These are phyloP conservation scores for Dysphania ambrosioides DNA, from an alignment of 148 eudicot genomes.

Conservation along the genomic window DNA sequence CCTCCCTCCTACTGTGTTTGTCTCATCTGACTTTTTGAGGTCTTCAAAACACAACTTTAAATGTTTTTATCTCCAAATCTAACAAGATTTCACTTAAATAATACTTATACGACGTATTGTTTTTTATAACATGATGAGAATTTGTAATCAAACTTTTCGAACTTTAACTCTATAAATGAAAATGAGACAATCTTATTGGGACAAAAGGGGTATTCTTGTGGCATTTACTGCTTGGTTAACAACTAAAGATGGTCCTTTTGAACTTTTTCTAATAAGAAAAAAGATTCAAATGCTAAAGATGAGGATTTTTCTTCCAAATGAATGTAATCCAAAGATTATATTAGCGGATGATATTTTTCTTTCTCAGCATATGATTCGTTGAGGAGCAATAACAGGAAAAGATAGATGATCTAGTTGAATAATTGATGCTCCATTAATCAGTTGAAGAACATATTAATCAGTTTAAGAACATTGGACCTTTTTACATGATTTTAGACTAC, in stretches of 20 bases:
- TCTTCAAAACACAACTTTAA: too few species aligned
- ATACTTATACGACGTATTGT: too few species aligned
- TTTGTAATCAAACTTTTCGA: too few species aligned
- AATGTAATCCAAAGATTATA: constrained; percentile 15
- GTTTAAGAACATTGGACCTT: constrained; percentile 12
- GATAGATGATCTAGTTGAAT: background rate
- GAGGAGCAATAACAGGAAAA: constrained; percentile 9
- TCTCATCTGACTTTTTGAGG: too few species aligned
- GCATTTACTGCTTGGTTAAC: background rate
- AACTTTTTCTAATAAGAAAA: constrained; percentile 14
- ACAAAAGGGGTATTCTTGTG: too few species aligned
- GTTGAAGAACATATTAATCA: constrained; percentile 15
- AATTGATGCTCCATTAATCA: constrained; percentile 12
- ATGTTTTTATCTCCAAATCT: too few species aligned
- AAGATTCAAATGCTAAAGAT: constrained; percentile 20
- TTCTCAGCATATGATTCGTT: constrained; percentile 22
- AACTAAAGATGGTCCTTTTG: constrained; percentile 12
- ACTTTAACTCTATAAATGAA: too few species aligned
- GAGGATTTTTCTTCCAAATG: constrained; percentile 9
- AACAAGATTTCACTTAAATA: too few species aligned
- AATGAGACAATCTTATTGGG: too few species aligned
- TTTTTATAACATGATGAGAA: too few species aligned
- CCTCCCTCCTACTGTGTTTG: too few species aligned
- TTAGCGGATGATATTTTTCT: constrained; percentile 5
- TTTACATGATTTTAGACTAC: background rate